Percentiles rank a stretch among this genome's conserved stretches.
These are phyloP conservation scores for Aspergillus heteromorphus DNA, from an alignment of 495 filamentous ascomycete genomes.

Conservation along the genomic window DNA sequence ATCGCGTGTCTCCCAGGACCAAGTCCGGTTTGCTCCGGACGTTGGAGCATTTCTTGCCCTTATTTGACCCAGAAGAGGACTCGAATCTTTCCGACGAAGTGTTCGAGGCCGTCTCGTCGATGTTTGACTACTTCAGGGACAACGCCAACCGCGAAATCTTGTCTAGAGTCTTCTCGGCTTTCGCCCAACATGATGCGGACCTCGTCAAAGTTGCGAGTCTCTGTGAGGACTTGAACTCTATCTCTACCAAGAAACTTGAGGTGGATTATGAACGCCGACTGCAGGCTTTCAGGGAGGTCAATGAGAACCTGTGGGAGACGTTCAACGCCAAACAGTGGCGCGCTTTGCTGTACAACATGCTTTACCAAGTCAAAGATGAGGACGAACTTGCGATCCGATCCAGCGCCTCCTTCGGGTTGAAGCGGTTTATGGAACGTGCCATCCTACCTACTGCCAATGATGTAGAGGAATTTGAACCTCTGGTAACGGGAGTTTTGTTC, in stretches of 20 bases:
- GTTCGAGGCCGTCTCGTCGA: slow-evolving; percentile 62
- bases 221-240: slow-evolving; percentile 77
- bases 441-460: slow-evolving; percentile 30
- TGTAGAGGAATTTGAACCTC: slow-evolving; percentile 37
- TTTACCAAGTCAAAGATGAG: slow-evolving; percentile 79
- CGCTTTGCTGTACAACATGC: slow-evolving; percentile 84
- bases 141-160: slow-evolving; percentile 64
- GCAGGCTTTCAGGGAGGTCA: slow-evolving; percentile 69
- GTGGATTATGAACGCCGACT: slow-evolving; percentile 82
- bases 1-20: slow-evolving; percentile 71
- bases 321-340: slow-evolving; percentile 78
- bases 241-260: slow-evolving; percentile 59
- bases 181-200: slow-evolving; percentile 56
- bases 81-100: slow-evolving; percentile 36
- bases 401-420: slow-evolving; percentile 75
- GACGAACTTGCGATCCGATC: slow-evolving; percentile 84
- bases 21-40: slow-evolving; percentile 75
- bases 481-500: slow-evolving; percentile 60
- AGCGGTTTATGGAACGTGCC: slow-evolving; percentile 67
- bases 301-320: slow-evolving; percentile 42
- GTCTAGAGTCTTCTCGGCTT: slow-evolving; percentile 62
- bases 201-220: slow-evolving; percentile 61
- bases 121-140: slow-evolving; percentile 86
- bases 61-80: slow-evolving; percentile 51
- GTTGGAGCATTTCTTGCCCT: slow-evolving; percentile 66